A percentile compares a stretch with the other conserved stretches of the same genome.
These are phyloP conservation scores for Erodium trifolium DNA, from an alignment of 441 rosid genomes.

Conservation along the genomic window DNA sequence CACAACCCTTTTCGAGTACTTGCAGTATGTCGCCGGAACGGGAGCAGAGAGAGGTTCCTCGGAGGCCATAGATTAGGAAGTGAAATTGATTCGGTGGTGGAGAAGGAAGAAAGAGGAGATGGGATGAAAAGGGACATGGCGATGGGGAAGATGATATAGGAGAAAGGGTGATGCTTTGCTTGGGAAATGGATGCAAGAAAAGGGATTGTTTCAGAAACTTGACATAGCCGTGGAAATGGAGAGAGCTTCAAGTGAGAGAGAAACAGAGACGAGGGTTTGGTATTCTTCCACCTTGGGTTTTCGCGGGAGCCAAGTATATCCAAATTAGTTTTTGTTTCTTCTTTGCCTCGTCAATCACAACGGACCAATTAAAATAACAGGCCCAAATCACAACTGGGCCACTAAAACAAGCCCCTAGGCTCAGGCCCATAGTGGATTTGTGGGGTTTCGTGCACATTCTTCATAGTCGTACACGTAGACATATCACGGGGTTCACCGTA, in stretches of 20 bases:
- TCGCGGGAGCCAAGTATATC: conserved; percentile 40
- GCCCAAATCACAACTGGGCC: too few relatives aligned
- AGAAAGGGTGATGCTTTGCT: conserved; percentile 29
- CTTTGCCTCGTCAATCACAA: too few relatives aligned
- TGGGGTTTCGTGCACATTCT: too few relatives aligned
- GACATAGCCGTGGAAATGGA: background rate
- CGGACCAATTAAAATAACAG: too few relatives aligned
- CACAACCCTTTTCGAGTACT: conserved; percentile 58
- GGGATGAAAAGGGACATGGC: conserved; percentile 5
- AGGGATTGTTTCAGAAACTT: conserved; percentile 21
- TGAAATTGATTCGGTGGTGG: background rate
- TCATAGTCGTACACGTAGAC: too few relatives aligned
- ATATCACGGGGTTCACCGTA: too few relatives aligned
- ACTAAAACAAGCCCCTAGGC: too few relatives aligned
- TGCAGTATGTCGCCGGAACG: conserved; percentile 19
- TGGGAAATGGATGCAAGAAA: conserved; percentile 24
- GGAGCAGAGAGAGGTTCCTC: conserved; percentile 7
- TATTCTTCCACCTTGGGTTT: conserved; percentile 40
- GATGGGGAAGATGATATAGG: conserved; percentile 27
- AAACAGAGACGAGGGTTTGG: conserved; percentile 46
- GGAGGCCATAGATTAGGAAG: conserved; percentile 25
- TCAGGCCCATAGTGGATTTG: too few relatives aligned
- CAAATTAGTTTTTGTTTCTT: too few relatives aligned
- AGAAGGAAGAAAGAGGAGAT: background rate
- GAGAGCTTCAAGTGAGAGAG: conserved; percentile 9